Base-by-base conservation (phyloP, 2,329 filamentous ascomycete genomes). In the Apiospora pterosperma region DNA sequence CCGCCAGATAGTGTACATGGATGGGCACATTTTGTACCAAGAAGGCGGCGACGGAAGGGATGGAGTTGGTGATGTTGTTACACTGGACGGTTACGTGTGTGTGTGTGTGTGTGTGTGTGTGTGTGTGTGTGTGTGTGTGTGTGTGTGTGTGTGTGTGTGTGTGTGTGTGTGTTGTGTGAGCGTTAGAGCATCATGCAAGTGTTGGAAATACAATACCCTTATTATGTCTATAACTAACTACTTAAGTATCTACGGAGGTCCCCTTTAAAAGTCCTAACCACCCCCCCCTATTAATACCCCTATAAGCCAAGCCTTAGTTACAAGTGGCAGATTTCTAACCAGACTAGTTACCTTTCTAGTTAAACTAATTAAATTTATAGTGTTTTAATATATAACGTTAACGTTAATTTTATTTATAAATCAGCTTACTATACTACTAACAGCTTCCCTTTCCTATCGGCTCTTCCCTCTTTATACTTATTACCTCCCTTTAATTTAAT, bases 161-260 rank as follows among this genome's bases (percentile, higher is more conserved):
- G n/a, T n/a, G n/a, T n/a, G n/a, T n/a, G n/a, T n/a, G n/a, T n/a
- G n/a, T n/a, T n/a, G n/a, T n/a, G 48, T 11, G 28, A 34, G 48
- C 48, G 48, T 55, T 55, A 55, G 48, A 55, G 48, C 48, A 55
- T 55, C 48, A 55, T 55, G 21, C 48, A 55, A 55, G 59, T 61
- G 59, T 61, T 61, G 59, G 59, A 61, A 41, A 61, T 61, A 61
- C 59, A 61, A 61, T 61, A 61, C 59, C 59, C 59, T 61, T 61
- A 36, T 23, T 61, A 61, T 55, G 48, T 55, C 25, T 34, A 55
- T 19, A 16, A 14, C 10, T 52, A 52, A 14, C 21, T 23, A 28
- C 19, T 28, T 60, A 25, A n/a, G n/a, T n/a, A n/a, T n/a, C n/a
- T 41, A 41, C 38, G 38, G 38, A 41, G 38, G 38, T 41, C 38